phyloP scores from a whole-genome alignment of 1,284 basidiomycete species.

The Coriolopsis trogii region DNA sequence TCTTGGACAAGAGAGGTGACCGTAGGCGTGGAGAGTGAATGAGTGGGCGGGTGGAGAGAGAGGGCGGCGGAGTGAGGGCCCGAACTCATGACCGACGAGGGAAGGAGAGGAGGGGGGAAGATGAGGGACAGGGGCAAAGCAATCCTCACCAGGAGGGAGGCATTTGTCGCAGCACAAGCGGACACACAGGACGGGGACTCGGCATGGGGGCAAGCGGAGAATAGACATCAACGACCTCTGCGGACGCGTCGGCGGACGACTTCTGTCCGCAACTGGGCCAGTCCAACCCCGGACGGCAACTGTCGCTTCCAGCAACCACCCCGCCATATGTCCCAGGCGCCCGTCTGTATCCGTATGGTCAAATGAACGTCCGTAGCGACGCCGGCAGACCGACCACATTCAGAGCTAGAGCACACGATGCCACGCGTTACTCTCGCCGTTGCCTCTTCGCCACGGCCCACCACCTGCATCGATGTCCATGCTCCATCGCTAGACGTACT shows the following conservation, averaged over 20 bases:
- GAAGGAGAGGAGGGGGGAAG: neutral
- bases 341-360: too few relatives aligned
- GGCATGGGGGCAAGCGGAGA: conserved; percentile 3
- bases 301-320: neutral
- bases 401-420: too few relatives aligned
- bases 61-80: neutral
- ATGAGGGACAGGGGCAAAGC: neutral
- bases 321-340: neutral
- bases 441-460: too few relatives aligned
- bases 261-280: neutral
- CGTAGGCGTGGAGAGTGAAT: neutral
- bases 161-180: conserved; percentile 13
- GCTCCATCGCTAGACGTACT: too few relatives aligned
- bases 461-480: too few relatives aligned
- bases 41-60: neutral
- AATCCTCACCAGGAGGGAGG: conserved; percentile 26
- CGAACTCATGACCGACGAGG: conserved; percentile 15
- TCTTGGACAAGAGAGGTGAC: neutral
- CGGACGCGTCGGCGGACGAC: neutral
- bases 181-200: neutral
- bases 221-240: conserved; percentile 2
- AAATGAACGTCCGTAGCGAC: too few relatives aligned
- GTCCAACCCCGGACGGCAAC: neutral
- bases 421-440: too few relatives aligned
- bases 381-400: too few relatives aligned